Percentiles rank a stretch among this genome's conserved stretches.
Conservation (phyloP, 305 asterid genomes). For the Fraxinus latifolia region DNA sequence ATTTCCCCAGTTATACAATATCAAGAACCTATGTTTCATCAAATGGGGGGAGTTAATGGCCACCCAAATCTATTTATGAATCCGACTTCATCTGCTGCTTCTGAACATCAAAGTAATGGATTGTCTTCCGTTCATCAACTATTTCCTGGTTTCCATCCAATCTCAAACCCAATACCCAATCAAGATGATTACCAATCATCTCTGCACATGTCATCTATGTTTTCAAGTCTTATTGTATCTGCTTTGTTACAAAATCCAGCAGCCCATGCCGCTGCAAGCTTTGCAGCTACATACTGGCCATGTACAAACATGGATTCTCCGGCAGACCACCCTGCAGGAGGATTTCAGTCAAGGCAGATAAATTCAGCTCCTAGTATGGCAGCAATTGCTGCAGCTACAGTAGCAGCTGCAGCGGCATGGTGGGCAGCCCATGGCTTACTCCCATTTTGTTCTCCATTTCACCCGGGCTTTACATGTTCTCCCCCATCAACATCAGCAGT, state of each 20-base stretch:
- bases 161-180: conserved; percentile 50
- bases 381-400: conserved; percentile 88
- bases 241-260: conserved; percentile 78
- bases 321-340: conserved; percentile 36
- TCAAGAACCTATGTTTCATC: conserved; percentile 41
- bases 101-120: conserved; percentile 47
- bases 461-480: conserved; percentile 53
- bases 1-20: conserved; percentile 33
- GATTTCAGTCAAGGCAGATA: conserved; percentile 41
- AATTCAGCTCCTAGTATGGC: conserved; percentile 64
- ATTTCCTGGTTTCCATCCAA: conserved; percentile 58
- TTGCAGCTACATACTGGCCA: conserved; percentile 78
- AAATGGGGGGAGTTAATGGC: conserved; percentile 41
- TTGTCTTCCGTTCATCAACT: conserved; percentile 58
- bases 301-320: conserved; percentile 46
- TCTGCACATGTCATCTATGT: conserved; percentile 58
- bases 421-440: conserved; percentile 95
- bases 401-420: conserved; percentile 97
- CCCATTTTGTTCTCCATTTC: conserved; percentile 75
- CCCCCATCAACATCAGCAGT: conserved; percentile 48
- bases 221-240: conserved; percentile 75
- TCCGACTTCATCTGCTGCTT: conserved; percentile 46
- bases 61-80: conserved; percentile 42
- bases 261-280: conserved; percentile 90
- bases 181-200: conserved; percentile 61